These are phyloP conservation scores for Clitocybe nebularis DNA, from an alignment of 1,284 basidiomycete genomes.

Conservation along the genomic window DNA sequence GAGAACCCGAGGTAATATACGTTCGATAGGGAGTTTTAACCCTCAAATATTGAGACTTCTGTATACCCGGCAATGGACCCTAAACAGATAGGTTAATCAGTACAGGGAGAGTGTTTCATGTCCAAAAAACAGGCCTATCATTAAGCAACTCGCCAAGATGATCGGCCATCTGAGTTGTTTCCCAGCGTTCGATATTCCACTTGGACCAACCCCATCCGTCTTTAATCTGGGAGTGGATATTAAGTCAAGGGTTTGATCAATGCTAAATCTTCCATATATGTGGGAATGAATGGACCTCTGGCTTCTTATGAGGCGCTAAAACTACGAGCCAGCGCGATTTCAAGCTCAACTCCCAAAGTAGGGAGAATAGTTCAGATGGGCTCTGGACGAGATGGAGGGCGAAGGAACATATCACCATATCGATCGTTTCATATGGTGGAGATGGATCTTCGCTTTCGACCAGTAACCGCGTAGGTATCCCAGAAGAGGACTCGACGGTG, in stretches of 20 bases:
- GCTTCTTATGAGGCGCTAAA: conserved; percentile 72
- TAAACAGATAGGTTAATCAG: conserved; percentile 14
- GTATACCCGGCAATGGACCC: conserved; percentile 47
- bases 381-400: conserved; percentile 66
- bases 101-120: background rate
- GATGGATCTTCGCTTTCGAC: conserved; percentile 6
- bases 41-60: conserved; percentile 28
- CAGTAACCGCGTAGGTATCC: background rate
- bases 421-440: conserved; percentile 27
- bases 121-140: conserved; percentile 43
- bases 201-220: conserved; percentile 71
- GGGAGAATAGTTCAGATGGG: conserved; percentile 57
- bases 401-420: conserved; percentile 70
- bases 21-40: background rate
- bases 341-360: conserved; percentile 60
- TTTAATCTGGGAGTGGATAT: conserved; percentile 48
- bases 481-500: conserved; percentile 9
- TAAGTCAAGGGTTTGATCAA: background rate
- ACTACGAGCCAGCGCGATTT: conserved; percentile 63
- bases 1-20: background rate
- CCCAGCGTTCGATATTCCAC: conserved; percentile 62
- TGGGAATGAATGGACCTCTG: conserved; percentile 43
- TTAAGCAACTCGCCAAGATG: conserved; percentile 45
- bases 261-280: background rate
- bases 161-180: conserved; percentile 36